Conservation (phyloP, 352 stramenopile species). For the Globisporangium cystogenes region DNA sequence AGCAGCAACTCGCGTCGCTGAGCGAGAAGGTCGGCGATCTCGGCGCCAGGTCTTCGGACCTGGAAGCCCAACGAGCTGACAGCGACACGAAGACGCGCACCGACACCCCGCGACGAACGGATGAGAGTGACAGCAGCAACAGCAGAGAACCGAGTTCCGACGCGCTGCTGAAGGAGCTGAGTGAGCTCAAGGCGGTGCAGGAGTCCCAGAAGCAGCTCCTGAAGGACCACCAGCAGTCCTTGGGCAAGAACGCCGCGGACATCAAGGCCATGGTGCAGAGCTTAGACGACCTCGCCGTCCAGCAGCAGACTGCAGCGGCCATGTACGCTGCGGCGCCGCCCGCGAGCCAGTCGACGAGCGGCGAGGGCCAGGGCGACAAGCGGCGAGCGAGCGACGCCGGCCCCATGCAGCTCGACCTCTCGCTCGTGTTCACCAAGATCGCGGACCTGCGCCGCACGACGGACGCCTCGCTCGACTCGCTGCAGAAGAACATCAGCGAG, state of each 20-base stretch:
- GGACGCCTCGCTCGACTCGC: conserved; percentile 45
- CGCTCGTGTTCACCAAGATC: conserved; percentile 78
- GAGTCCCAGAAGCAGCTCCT: conserved; percentile 31
- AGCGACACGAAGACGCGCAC: conserved; percentile 3
- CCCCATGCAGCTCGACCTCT: conserved; percentile 51
- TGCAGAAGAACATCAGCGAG: conserved; percentile 45
- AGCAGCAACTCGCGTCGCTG: conserved; percentile 30
- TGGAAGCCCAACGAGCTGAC: not conserved
- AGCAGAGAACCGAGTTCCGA: not conserved
- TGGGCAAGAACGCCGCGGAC: conserved; percentile 41
- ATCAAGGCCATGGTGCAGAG: conserved; percentile 40
- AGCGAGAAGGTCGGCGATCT: conserved; percentile 25
- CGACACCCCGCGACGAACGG: conserved; percentile 1
- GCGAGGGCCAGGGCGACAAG: not conserved
- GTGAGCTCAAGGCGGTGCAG: conserved; percentile 39
- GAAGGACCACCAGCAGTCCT: conserved; percentile 28
- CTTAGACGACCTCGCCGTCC: conserved; percentile 48
- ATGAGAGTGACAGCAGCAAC: conserved; percentile 11
- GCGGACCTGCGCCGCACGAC: conserved; percentile 57
- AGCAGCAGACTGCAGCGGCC: conserved; percentile 35
- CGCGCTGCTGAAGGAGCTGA: conserved; percentile 40
- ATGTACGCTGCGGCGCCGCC: conserved; percentile 17
- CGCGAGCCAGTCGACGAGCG: conserved; percentile 7
- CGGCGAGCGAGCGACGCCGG: conserved; percentile 5
- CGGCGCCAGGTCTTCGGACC: conserved; percentile 16